Base-by-base conservation (phyloP, 2,329 filamentous ascomycete species). In the Cercospora sp. region DNA sequence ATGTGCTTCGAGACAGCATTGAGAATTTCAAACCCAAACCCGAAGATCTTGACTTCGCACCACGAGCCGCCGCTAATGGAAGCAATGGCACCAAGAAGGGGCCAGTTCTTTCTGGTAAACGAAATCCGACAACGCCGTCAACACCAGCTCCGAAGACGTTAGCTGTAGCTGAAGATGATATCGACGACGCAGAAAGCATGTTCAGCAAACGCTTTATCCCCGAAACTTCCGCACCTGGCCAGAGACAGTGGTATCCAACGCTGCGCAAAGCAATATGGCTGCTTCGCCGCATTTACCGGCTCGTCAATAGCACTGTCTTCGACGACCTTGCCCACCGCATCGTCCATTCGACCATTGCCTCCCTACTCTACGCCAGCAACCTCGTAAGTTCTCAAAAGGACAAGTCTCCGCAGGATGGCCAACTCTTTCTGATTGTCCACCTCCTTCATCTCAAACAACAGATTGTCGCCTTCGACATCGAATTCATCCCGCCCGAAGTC, bases 361-460 rank as follows among this genome's bases (percentile, higher is more conserved):
- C 94, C 3, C 86, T 99, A 18, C 88, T 93, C 71, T 86, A 89
- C 61, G 94, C 93, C 30, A 91, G 93, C 72, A 70, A 77, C 7
- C 77, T 75, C 60, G 90, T 97, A 73, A 86, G 88, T 65, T 86
- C 86, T 40, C 88, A 87, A 65, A 33, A 55, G 20, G 33, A 31
- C 23, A 84, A 86, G n/a, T 82, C 82, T 77, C 85, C 87, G 1
- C 85, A 90, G 6, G 93, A 98, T 77, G 87, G 91, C 0, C 91
- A 97, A 73, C 86, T 99, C 4, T 99, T 99, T 80, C 89, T 97
- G 76, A 90, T 99, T 74, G 95, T 94, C 74, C 97, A 99, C 78
- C 86, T 99, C 1, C 90, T 99, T 60, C 90, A 97, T 60, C 87
- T 99, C 62, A 98, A 98, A 80, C 96, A 97, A 77, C 92, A 97